Evolutionary conservation across 495 filamentous ascomycete species (phyloP).

Genomic region (Friedmanniomyces simplex): DNA sequence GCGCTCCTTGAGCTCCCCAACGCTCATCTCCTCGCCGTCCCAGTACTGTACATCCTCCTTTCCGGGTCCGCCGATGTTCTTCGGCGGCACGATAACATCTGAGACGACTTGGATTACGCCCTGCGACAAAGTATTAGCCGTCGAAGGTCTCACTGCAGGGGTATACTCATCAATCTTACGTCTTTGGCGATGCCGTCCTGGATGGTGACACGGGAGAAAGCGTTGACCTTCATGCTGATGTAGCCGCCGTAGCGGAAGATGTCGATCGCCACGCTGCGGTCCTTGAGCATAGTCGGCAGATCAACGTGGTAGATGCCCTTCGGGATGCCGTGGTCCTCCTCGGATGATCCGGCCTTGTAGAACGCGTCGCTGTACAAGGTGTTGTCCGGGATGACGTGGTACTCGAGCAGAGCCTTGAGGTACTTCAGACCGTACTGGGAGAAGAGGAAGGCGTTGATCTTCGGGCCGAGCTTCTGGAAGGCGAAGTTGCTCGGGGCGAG

Average conservation of each 20-base stretch:
- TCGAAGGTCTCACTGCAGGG: too few relatives aligned
- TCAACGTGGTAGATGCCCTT: conserved; percentile 46
- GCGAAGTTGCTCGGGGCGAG: conserved; percentile 71
- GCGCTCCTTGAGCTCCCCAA: conserved; percentile 54
- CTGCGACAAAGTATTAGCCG: too few relatives aligned
- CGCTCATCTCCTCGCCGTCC: conserved; percentile 44
- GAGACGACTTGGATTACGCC: conserved; percentile 67
- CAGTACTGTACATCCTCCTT: conserved; percentile 25
- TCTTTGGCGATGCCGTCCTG: conserved; percentile 59
- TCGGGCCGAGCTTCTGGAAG: conserved; percentile 58
- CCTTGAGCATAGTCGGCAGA: conserved; percentile 54
- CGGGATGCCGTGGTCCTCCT: conserved; percentile 16
- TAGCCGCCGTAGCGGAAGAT: conserved; percentile 51
- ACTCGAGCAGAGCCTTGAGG: conserved; percentile 62
- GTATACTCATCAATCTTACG: too few relatives aligned
- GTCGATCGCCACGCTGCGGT: conserved; percentile 52
- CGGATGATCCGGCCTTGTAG: conserved; percentile 37
- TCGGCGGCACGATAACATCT: conserved; percentile 64
- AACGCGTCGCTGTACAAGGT: conserved; percentile 76
- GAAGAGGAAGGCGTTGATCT: conserved; percentile 69
- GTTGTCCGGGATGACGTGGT: conserved; percentile 63
- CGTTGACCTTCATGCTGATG: conserved; percentile 61
- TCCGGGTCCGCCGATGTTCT: conserved; percentile 28
- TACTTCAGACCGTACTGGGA: conserved; percentile 55
- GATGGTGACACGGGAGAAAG: conserved; percentile 45